Evolutionary conservation across 768 basidiomycete species (phyloP), one percentile per base, ranked within the genome.

Genomic region (Coprinopsis marcescibilis): DNA sequence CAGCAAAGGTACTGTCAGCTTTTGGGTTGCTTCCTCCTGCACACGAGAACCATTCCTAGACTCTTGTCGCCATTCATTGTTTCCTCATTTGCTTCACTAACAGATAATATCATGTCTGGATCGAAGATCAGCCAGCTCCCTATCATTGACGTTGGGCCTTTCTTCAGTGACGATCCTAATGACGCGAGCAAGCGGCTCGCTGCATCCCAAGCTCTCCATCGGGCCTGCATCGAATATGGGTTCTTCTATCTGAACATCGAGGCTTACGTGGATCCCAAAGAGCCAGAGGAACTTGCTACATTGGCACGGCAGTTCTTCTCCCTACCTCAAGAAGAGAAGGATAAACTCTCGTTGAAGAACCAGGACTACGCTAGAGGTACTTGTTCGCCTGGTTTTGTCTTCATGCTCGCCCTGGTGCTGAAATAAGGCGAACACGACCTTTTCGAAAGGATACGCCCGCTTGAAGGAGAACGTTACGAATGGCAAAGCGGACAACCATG

Each of bases 211-310:
- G 77, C 80, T 0, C 64, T 94, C 14, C 90, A 91, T 56, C 59
- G 65, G 0, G 89, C 89, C 6, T 89, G 89, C 56, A 57, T 85
- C 17, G 69, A 85, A 45, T 89, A 79, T 46, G 92, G 92, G 0
- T 95, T 95, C 73, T 93, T 95, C 68, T 95, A 94, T 63, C 70
- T 93, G 37, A 77, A 90, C 50, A 68, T 91, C 36, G 76, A 79
- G 2, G 65, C 72, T 3, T 86, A 71, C 53, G 63, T 83, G 12
- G 68, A 80, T 27, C 65, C 65, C 0, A 57, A 67, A 1, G 84
- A 90, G 55, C 74, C 83, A 8, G 79, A 82, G 34, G 78, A 84
- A 51, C 75, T 93, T 5, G 62, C 77, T 0, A 65, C 65, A 6
- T 69, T 90, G 2, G 90, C 81, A 1, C 70, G 78, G 20, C 67